Evolutionary conservation across 1,284 basidiomycete species (phyloP).

Genomic region (Austroboletus niveus): DNA sequence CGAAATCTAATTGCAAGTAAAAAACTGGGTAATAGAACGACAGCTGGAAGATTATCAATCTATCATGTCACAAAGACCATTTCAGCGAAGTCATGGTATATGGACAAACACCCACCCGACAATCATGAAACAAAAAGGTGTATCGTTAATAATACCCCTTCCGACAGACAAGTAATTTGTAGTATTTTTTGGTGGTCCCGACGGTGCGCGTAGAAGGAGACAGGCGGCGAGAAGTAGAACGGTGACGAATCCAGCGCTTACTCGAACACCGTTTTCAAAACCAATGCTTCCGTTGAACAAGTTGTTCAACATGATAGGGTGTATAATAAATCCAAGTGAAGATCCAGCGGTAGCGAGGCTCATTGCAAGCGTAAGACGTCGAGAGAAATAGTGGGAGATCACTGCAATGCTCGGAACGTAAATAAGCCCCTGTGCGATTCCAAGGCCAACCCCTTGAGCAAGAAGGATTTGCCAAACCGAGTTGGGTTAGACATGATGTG

Average conservation of each 20-base stretch:
- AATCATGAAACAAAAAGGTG: slow-evolving; percentile 21
- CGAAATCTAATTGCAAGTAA: slow-evolving; percentile 31
- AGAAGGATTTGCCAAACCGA: slow-evolving; percentile 30
- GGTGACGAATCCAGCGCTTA: slow-evolving; percentile 31
- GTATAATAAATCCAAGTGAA: slow-evolving; percentile 32
- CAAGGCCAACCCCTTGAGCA: slow-evolving; percentile 33
- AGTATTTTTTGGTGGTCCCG: slow-evolving; percentile 17
- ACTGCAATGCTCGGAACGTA: slow-evolving; percentile 33
- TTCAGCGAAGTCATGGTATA: neutral
- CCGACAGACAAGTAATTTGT: slow-evolving; percentile 21
- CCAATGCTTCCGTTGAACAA: slow-evolving; percentile 30
- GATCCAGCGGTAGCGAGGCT: slow-evolving; percentile 34
- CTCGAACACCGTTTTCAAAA: slow-evolving; percentile 29
- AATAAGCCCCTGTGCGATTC: slow-evolving; percentile 30
- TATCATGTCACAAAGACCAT: slow-evolving; percentile 1
- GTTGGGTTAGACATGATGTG: neutral
- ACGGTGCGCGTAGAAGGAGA: slow-evolving; percentile 31
- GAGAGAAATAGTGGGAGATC: slow-evolving; percentile 35
- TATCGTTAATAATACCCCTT: slow-evolving; percentile 17
- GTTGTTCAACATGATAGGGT: slow-evolving; percentile 43
- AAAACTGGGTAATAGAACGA: slow-evolving; percentile 27
- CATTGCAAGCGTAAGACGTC: slow-evolving; percentile 34
- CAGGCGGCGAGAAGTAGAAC: slow-evolving; percentile 26
- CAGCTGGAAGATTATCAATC: slow-evolving; percentile 16
- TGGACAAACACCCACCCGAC: slow-evolving; percentile 20